Evolutionary conservation across 2,329 filamentous ascomycete genomes (phyloP).

Genomic region (Fulvia fulva): DNA sequence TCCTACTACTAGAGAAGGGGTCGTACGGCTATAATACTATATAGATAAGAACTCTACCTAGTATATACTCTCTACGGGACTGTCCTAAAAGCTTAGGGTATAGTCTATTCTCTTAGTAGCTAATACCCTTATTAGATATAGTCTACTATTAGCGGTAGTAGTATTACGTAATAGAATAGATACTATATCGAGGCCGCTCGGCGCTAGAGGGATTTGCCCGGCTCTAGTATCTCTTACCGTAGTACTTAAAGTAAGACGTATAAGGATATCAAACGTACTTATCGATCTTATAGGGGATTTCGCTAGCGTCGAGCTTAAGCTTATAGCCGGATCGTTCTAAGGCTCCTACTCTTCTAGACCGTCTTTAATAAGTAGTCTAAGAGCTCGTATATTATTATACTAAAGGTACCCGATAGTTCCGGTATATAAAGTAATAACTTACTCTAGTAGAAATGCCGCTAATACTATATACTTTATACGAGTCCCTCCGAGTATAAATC

Average conservation of each 20-base stretch:
- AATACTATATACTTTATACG: constrained; percentile 45
- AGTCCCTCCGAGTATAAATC: constrained; percentile 6
- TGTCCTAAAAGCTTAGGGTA: not conserved
- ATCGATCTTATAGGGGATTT: constrained; percentile 37
- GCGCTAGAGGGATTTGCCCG: not conserved
- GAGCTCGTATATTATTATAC: constrained; percentile 44
- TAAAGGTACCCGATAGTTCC: constrained; percentile 50
- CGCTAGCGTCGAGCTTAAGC: constrained; percentile 25
- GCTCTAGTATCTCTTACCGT: not conserved
- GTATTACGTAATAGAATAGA: constrained; percentile 20
- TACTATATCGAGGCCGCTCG: constrained; percentile 10
- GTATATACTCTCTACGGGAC: no score
- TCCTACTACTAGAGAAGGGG: not conserved
- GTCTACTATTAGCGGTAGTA: constrained; percentile 7
- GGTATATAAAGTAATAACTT: constrained; percentile 52
- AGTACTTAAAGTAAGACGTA: constrained; percentile 27
- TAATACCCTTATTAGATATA: constrained; percentile 27
- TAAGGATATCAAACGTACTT: constrained; percentile 52
- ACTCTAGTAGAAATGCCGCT: constrained; percentile 62
- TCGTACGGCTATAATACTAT: not conserved
- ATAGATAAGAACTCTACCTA: not conserved
- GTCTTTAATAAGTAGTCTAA: constrained; percentile 57
- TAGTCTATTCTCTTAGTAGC: constrained; percentile 10
- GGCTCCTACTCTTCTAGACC: constrained; percentile 71
- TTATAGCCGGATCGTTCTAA: constrained; percentile 52